Conservation (phyloP, 768 basidiomycete genomes). For the Psilocybe azurescens region DNA sequence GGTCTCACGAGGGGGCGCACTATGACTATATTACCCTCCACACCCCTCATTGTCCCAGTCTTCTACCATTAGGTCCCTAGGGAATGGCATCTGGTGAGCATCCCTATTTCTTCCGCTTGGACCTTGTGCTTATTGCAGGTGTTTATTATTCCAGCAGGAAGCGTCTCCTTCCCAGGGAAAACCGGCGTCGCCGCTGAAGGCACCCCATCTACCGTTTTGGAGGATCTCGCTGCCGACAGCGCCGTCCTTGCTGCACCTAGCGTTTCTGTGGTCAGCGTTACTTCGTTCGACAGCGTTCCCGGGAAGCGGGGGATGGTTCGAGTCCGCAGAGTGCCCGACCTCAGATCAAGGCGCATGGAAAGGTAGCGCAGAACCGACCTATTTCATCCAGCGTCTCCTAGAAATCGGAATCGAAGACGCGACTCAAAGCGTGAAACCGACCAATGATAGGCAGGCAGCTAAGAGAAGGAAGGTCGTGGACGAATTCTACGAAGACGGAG, state of each 20-base stretch:
- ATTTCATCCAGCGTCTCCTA: conserved; percentile 44
- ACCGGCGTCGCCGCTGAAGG: conserved; percentile 39
- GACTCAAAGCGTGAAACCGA: conserved; percentile 41
- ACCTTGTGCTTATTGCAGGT: background rate
- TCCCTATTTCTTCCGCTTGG: background rate
- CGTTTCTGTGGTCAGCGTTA: conserved; percentile 71
- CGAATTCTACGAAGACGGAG: conserved; percentile 86
- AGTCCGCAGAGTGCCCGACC: conserved; percentile 17
- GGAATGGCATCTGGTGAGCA: conserved; percentile 23
- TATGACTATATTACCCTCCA: background rate
- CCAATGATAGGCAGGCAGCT: conserved; percentile 51
- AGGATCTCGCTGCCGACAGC: conserved; percentile 64
- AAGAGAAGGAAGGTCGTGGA: conserved; percentile 75
- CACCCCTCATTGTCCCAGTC: background rate
- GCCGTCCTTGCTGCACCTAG: conserved; percentile 57
- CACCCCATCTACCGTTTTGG: conserved; percentile 63
- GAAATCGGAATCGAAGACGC: conserved; percentile 42
- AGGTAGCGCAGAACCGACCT: conserved; percentile 36
- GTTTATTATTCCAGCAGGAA: conserved; percentile 5
- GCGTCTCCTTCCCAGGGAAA: conserved; percentile 23
- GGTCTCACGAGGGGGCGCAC: conserved; percentile 8
- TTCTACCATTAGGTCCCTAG: background rate
- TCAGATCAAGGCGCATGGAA: conserved; percentile 13
- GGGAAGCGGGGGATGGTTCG: conserved; percentile 40
- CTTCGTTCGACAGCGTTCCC: conserved; percentile 59